Evolutionary conservation across 805 yeast genomes (phyloP).

Genomic region (Schwanniomyces pseudopolymorphus): DNA sequence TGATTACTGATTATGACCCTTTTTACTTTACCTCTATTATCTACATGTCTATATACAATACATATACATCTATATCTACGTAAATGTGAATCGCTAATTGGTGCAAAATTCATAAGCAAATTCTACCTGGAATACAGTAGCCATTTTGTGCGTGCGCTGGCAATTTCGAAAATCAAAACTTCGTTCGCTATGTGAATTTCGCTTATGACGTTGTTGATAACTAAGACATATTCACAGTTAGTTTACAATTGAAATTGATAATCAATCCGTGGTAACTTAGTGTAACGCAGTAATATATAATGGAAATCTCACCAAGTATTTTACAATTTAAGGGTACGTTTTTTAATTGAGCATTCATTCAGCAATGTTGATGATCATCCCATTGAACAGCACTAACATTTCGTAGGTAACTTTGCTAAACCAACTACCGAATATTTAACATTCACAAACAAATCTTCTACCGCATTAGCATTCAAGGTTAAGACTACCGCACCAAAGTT

Average conservation of each 20-base stretch:
- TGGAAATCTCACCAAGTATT: conserved; percentile 71
- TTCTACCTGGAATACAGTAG: too few relatives aligned
- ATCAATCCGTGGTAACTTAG: conserved; percentile 1
- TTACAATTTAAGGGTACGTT: conserved; percentile 77
- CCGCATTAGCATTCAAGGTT: conserved; percentile 84
- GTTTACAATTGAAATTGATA: neutral
- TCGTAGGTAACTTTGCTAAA: conserved; percentile 69
- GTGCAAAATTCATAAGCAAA: neutral
- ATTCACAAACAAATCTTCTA: conserved; percentile 54
- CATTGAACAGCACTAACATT: neutral
- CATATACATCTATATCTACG: neutral
- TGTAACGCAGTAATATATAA: conserved; percentile 20
- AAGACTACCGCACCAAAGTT: conserved; percentile 97
- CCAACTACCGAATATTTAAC: conserved; percentile 64
- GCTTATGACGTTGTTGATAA: neutral
- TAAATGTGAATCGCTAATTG: neutral
- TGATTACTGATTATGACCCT: conserved; percentile 78
- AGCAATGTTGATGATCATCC: neutral
- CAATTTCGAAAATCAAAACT: neutral
- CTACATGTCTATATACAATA: neutral
- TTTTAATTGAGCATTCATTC: neutral
- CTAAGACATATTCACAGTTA: neutral
- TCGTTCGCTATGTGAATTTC: neutral
- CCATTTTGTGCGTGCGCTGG: neutral
- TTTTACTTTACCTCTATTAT: neutral